Evolutionary conservation across 2,329 filamentous ascomycete genomes (phyloP).

Genomic region (Alternaria rosae): DNA sequence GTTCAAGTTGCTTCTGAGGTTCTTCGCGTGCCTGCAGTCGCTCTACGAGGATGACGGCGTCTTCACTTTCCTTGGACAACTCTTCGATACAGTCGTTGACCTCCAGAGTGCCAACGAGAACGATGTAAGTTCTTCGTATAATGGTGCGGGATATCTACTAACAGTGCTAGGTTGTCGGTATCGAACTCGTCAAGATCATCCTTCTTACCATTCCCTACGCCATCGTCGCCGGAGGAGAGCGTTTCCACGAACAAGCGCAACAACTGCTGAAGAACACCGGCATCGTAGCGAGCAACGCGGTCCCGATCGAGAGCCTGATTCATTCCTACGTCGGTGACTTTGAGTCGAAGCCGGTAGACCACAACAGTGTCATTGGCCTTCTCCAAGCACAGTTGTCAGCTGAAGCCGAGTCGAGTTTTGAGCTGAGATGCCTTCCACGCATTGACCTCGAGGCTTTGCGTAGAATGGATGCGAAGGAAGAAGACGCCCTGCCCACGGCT

Average conservation of each 20-base stretch:
- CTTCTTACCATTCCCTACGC: conserved; percentile 93
- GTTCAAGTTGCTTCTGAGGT: conserved; percentile 88
- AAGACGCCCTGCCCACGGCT: conserved; percentile 57
- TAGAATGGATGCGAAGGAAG: conserved; percentile 65
- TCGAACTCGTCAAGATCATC: conserved; percentile 96
- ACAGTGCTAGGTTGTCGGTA: conserved; percentile 61
- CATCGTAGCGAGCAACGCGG: conserved; percentile 88
- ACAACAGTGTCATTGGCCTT: conserved; percentile 78
- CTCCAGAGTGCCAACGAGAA: conserved; percentile 92
- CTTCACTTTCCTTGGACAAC: conserved; percentile 82
- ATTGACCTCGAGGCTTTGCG: conserved; percentile 55
- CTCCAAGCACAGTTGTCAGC: conserved; percentile 85
- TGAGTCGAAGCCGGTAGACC: conserved; percentile 67
- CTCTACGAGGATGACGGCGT: conserved; percentile 84
- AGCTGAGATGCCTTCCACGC: conserved; percentile 69
- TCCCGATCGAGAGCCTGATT: conserved; percentile 83
- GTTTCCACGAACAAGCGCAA: conserved; percentile 70
- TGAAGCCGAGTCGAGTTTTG: conserved; percentile 79
- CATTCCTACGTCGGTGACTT: conserved; percentile 78
- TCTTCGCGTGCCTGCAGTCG: conserved; percentile 84
- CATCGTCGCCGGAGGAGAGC: conserved; percentile 55
- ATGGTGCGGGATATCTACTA: conserved; percentile 11
- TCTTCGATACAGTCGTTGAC: conserved; percentile 92
- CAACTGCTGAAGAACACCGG: conserved; percentile 92
- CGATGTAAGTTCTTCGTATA: conserved; percentile 69